phyloP scores from a whole-genome alignment of 257 asterid species.

The Nicotiana sylvestris region DNA sequence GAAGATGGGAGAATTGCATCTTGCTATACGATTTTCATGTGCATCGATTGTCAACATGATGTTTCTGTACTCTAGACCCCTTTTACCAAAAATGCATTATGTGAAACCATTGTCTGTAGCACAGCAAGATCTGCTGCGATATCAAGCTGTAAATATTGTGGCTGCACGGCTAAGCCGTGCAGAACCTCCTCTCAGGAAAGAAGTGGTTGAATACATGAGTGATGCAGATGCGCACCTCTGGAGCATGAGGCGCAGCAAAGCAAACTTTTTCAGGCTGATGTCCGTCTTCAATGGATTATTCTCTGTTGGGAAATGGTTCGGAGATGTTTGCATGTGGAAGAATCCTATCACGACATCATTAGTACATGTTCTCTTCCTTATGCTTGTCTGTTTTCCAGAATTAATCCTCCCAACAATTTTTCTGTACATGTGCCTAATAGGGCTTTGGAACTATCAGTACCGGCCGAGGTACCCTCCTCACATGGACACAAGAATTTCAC shows the following conservation, averaged over 20 bases:
- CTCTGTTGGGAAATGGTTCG: slow-evolving; percentile 63
- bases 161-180: slow-evolving; percentile 75
- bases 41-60: slow-evolving; percentile 60
- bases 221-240: slow-evolving; percentile 82
- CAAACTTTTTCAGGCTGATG: slow-evolving; percentile 69
- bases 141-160: slow-evolving; percentile 73
- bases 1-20: slow-evolving; percentile 91
- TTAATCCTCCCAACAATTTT: slow-evolving; percentile 67
- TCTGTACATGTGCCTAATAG: slow-evolving; percentile 72
- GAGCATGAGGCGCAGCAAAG: slow-evolving; percentile 98
- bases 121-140: slow-evolving; percentile 72
- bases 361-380: slow-evolving; percentile 67
- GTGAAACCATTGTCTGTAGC: slow-evolving; percentile 50
- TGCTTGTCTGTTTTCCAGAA: slow-evolving; percentile 70
- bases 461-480: slow-evolving; percentile 83
- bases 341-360: slow-evolving; percentile 64
- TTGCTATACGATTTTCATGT: slow-evolving; percentile 83
- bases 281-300: slow-evolving; percentile 52
- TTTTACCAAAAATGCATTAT: slow-evolving; percentile 88
- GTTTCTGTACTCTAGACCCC: slow-evolving; percentile 62
- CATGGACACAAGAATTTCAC: slow-evolving; percentile 71
- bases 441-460: slow-evolving; percentile 70
- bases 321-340: slow-evolving; percentile 76
- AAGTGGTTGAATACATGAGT: slow-evolving; percentile 74
- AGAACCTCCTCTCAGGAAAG: slow-evolving; percentile 83